Conservation (phyloP, 75 land plant species). For the Ceratopteris richardii region DNA sequence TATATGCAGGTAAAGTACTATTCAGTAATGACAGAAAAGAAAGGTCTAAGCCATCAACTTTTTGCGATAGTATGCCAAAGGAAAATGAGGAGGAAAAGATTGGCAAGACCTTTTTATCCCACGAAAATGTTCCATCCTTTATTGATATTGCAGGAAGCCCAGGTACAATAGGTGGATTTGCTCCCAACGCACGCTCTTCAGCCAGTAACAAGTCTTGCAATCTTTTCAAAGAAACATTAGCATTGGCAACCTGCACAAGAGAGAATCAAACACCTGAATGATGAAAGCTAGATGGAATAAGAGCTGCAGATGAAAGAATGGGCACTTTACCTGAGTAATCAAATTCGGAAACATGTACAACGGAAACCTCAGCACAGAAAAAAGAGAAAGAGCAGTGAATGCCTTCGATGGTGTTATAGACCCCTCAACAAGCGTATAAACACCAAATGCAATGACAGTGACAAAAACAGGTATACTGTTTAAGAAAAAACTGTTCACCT, state of each 20-base stretch:
- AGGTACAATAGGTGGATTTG: conserved; percentile 74
- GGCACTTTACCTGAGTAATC: conserved; percentile 62
- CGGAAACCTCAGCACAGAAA: conserved; percentile 86
- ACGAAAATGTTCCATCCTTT: conserved; percentile 77
- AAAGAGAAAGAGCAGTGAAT: conserved; percentile 91
- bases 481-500: conserved; percentile 69
- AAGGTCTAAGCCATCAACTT: background rate
- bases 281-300: background rate
- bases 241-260: conserved; percentile 66
- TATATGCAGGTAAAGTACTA: too few relatives aligned
- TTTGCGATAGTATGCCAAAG: too few relatives aligned
- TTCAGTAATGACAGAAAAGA: background rate
- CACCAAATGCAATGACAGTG: conserved; percentile 77
- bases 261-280: conserved; percentile 1
- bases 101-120: conserved; percentile 74
- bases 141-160: conserved; percentile 72
- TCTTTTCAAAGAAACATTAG: conserved; percentile 87
- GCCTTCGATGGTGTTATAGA: conserved; percentile 85
- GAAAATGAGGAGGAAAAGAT: background rate
- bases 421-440: conserved; percentile 76
- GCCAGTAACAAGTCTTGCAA: conserved; percentile 71
- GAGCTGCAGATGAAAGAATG: background rate
- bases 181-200: conserved; percentile 61
- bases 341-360: conserved; percentile 86
- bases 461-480: conserved; percentile 89